Percentiles rank a stretch among this genome's conserved stretches.
phyloP scores from a whole-genome alignment of 345 rosid species.

The Gossypium stocksii region DNA sequence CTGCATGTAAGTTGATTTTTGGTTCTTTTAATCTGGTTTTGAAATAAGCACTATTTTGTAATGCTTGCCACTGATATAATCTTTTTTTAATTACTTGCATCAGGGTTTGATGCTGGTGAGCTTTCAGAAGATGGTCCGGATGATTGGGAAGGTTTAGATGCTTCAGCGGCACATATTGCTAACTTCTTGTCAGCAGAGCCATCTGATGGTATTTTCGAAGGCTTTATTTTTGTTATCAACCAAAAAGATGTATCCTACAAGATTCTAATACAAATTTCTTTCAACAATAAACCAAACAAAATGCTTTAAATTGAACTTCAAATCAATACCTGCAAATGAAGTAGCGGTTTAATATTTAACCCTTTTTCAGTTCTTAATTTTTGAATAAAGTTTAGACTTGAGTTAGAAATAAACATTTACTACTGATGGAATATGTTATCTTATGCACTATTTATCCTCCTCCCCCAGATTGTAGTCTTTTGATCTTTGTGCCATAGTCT shows the following conservation, averaged over 20 bases:
- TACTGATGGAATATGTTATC: background rate
- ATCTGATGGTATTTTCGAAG: slow-evolving; percentile 54
- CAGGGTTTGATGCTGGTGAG: slow-evolving; percentile 92
- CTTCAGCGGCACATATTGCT: slow-evolving; percentile 88
- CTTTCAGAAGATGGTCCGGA: slow-evolving; percentile 78
- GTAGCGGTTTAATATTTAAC: background rate
- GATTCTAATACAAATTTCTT: background rate
- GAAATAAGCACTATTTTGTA: background rate
- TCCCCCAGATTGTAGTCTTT: background rate
- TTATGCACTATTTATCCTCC: background rate
- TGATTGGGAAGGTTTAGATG: slow-evolving; percentile 87
- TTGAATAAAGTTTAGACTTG: background rate
- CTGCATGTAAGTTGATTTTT: slow-evolving; percentile 62
- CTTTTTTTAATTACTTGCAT: background rate
- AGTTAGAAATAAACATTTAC: background rate
- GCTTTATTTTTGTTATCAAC: background rate
- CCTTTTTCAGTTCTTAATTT: background rate
- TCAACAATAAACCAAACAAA: background rate
- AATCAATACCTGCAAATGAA: background rate
- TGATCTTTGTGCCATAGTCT: background rate
- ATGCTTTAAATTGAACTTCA: background rate
- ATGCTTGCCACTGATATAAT: slow-evolving; percentile 8
- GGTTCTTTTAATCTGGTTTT: slow-evolving; percentile 11
- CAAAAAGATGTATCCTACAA: background rate
- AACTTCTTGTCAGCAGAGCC: slow-evolving; percentile 90